Conservation (phyloP, 2,329 filamentous ascomycete genomes). For the Didymella pinodella region DNA sequence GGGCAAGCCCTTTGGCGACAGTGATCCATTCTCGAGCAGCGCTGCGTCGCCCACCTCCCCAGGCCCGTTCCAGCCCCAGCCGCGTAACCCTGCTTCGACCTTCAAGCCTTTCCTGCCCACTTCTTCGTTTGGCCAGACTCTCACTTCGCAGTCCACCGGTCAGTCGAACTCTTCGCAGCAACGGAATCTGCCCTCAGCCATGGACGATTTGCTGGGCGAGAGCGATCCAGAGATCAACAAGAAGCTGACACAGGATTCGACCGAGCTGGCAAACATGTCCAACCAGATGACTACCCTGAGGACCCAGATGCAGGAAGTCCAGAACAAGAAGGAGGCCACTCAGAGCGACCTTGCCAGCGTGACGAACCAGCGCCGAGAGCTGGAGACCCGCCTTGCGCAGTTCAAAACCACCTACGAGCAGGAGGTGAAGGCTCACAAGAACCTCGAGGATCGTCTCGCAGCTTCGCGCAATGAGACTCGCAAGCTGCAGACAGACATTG, state of each 20-base stretch:
- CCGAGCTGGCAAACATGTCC: conserved; percentile 92
- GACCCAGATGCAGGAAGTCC: conserved; percentile 93
- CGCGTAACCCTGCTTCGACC: conserved; percentile 55
- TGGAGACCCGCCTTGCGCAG: conserved; percentile 86
- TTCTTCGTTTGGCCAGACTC: conserved; percentile 86
- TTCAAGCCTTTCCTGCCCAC: conserved; percentile 95
- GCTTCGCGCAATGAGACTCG: conserved; percentile 80
- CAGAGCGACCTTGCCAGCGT: conserved; percentile 85
- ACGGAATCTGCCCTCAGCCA: conserved; percentile 57
- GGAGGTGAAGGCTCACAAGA: conserved; percentile 85
- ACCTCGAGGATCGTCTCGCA: conserved; percentile 82
- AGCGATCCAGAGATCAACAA: conserved; percentile 87
- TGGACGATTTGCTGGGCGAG: conserved; percentile 85
- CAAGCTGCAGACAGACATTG: conserved; percentile 84
- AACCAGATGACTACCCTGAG: conserved; percentile 92
- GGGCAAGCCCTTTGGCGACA: conserved; percentile 53
- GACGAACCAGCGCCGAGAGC: conserved; percentile 87
- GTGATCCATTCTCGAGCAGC: conserved; percentile 69
- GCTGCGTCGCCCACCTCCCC: conserved; percentile 63
- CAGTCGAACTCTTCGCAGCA: conserved; percentile 57
- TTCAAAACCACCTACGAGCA: conserved; percentile 90
- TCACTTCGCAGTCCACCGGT: conserved; percentile 80
- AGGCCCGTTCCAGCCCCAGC: conserved; percentile 56
- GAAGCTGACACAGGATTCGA: conserved; percentile 86
- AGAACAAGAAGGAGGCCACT: conserved; percentile 77